Conservation (phyloP, 2,329 filamentous ascomycete species). For the Fusarium sp. region DNA sequence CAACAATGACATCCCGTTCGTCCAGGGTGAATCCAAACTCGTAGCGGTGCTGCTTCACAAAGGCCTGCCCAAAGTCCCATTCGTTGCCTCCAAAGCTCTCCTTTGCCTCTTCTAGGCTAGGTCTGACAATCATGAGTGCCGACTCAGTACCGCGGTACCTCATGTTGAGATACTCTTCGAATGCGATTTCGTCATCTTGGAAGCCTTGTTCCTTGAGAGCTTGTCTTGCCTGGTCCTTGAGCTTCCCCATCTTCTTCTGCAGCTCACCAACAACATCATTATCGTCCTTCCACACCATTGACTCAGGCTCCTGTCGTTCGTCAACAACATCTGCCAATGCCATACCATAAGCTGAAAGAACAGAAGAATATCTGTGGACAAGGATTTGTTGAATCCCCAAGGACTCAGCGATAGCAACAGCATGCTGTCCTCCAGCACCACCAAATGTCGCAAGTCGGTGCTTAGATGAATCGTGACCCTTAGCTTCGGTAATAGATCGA, state of each 20-base stretch:
- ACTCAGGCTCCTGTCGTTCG: constrained; percentile 84
- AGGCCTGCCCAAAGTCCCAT: constrained; percentile 87
- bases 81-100: constrained; percentile 72
- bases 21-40: constrained; percentile 92
- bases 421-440: constrained; percentile 91
- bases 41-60: constrained; percentile 87
- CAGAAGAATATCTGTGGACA: constrained; percentile 87
- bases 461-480: constrained; percentile 90
- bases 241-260: constrained; percentile 78
- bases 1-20: constrained; percentile 88
- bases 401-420: constrained; percentile 88
- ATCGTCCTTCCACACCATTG: constrained; percentile 70
- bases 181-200: constrained; percentile 76
- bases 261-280: constrained; percentile 71
- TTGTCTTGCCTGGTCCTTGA: constrained; percentile 79
- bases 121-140: constrained; percentile 88
- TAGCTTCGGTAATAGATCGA: constrained; percentile 89
- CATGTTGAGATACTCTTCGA: constrained; percentile 96
- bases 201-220: constrained; percentile 85
- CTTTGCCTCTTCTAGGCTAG: constrained; percentile 70
- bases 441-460: constrained; percentile 94
- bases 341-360: constrained; percentile 93
- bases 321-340: constrained; percentile 93
- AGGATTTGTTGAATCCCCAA: constrained; percentile 88
- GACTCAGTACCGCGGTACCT: constrained; percentile 92